Evolutionary conservation across 495 filamentous ascomycete species (phyloP).

Genomic region (Annulohypoxylon bovei): DNA sequence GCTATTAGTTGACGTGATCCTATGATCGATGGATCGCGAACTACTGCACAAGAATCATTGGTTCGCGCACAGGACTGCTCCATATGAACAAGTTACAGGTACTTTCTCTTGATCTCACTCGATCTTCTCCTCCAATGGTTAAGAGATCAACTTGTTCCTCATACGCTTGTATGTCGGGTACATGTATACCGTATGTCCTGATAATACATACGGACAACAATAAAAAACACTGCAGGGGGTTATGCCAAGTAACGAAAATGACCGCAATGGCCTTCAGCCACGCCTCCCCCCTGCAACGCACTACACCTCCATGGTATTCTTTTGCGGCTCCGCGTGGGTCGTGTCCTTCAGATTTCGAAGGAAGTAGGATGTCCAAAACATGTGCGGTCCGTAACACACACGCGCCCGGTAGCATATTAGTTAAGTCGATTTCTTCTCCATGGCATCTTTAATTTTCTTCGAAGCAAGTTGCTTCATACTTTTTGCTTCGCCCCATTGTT

Average conservation of each 20-base stretch:
- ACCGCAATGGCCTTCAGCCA: conserved; percentile 40
- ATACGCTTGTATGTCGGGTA: background rate
- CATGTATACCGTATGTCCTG: conserved; percentile 20
- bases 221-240: conserved; percentile 24
- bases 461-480: conserved; percentile 40
- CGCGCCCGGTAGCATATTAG: conserved; percentile 32
- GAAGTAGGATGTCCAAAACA: conserved; percentile 30
- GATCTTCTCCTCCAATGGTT: background rate
- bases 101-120: conserved; percentile 8
- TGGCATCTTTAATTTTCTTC: conserved; percentile 32
- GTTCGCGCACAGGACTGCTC: conserved; percentile 23
- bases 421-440: conserved; percentile 33
- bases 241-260: conserved; percentile 24
- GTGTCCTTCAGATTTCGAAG: conserved; percentile 8
- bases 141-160: conserved; percentile 4
- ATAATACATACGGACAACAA: conserved; percentile 11
- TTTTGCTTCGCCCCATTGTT: conserved; percentile 38
- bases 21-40: conserved; percentile 12
- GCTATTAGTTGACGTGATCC: background rate
- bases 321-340: conserved; percentile 40
- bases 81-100: conserved; percentile 13
- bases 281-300: background rate
- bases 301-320: conserved; percentile 2
- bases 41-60: conserved; percentile 8
- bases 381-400: conserved; percentile 18